Conservation (phyloP, 1,284 basidiomycete species). For the Cutaneotrichosporon spelunceum region DNA sequence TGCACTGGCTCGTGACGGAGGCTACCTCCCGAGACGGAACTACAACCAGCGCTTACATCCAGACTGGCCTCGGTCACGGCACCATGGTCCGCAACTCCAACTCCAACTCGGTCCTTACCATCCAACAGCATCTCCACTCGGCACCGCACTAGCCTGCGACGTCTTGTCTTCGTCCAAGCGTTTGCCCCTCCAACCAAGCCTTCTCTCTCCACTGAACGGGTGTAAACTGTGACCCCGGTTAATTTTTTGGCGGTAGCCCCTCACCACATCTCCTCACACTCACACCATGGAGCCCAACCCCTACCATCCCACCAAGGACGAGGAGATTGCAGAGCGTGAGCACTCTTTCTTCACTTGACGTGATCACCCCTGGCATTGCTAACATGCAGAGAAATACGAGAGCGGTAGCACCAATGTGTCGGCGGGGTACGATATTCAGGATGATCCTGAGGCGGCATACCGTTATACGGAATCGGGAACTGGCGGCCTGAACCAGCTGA, state of each 20-base stretch:
- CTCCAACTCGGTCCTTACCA: not conserved
- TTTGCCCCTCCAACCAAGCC: too few relatives aligned
- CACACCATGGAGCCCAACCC: constrained; percentile 1
- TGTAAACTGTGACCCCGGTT: not conserved
- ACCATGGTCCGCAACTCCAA: too few relatives aligned
- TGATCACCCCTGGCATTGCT: not conserved
- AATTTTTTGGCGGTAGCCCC: not conserved
- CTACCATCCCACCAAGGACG: not conserved
- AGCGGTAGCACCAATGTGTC: not conserved
- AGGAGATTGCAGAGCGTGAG: not conserved
- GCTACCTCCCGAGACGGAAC: too few relatives aligned
- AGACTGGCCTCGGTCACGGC: too few relatives aligned
- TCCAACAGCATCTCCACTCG: not conserved
- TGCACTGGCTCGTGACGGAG: too few relatives aligned
- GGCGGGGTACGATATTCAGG: not conserved
- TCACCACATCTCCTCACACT: not conserved
- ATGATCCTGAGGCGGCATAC: constrained; percentile 12
- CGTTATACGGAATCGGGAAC: constrained; percentile 1
- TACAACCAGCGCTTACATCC: too few relatives aligned
- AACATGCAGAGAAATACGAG: not conserved
- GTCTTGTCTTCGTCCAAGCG: not conserved
- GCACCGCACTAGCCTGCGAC: not conserved
- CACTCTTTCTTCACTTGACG: not conserved
- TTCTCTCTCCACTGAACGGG: not conserved
- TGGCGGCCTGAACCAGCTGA: constrained; percentile 5